Conservation (phyloP, 768 basidiomycete genomes). For the Hericium erinaceus region DNA sequence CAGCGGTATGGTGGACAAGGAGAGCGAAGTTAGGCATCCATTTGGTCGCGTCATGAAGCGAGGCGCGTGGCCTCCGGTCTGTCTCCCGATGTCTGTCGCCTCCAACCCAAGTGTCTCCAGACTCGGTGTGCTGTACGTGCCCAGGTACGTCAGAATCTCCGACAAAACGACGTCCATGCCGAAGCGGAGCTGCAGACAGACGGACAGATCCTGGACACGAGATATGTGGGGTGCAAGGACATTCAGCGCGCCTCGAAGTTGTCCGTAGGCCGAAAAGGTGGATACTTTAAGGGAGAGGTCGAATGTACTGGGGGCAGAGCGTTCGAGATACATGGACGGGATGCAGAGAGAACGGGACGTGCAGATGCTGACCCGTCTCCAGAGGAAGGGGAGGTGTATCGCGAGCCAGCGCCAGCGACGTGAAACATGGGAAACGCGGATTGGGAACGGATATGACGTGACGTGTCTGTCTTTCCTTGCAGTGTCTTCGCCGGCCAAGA, state of each 20-base stretch:
- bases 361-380: neutral
- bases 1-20: neutral
- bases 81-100: neutral
- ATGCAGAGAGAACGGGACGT: neutral
- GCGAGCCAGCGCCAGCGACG: neutral
- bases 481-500: neutral
- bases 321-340: neutral
- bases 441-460: neutral
- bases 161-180: neutral
- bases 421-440: neutral
- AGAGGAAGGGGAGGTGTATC: neutral
- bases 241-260: neutral
- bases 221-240: neutral
- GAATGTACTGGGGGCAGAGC: neutral
- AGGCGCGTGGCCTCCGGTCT: neutral
- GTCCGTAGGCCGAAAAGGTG: neutral
- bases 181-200: neutral
- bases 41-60: neutral
- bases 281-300: neutral
- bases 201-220: neutral
- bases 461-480: neutral
- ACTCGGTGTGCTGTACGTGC: neutral
- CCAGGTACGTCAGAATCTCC: neutral
- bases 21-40: neutral
- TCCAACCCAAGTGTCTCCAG: neutral